phyloP scores from a whole-genome alignment of 495 filamentous ascomycete species.

The Peziza echinospora region DNA sequence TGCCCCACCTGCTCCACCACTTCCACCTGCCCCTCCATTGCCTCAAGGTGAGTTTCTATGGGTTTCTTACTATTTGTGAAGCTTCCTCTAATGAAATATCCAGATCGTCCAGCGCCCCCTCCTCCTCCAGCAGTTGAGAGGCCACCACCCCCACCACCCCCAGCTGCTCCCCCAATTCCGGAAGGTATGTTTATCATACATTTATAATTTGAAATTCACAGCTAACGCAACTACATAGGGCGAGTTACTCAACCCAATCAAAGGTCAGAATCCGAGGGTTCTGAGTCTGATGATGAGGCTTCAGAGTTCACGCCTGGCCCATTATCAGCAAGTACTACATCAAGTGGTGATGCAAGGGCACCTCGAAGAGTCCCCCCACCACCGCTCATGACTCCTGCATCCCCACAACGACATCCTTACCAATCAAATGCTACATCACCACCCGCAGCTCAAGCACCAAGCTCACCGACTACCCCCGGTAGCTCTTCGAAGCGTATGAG shows the following conservation, averaged over 20 bases:
- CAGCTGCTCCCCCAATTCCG: too few relatives aligned
- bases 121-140: constrained; percentile 41
- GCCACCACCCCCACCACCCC: constrained; percentile 47
- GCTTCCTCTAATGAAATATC: too few relatives aligned
- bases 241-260: too few relatives aligned
- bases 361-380: constrained; percentile 22
- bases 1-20: constrained; percentile 19
- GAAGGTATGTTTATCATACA: constrained; percentile 25
- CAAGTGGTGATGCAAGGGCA: not conserved
- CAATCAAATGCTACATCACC: constrained; percentile 23
- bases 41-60: constrained; percentile 28
- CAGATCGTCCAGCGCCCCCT: constrained; percentile 31
- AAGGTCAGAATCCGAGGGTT: constrained; percentile 17
- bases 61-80: too few relatives aligned
- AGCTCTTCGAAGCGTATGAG: constrained; percentile 28
- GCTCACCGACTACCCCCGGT: constrained; percentile 26
- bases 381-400: not conserved
- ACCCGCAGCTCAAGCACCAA: constrained; percentile 23
- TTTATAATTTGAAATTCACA: too few relatives aligned
- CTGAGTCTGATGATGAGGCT: constrained; percentile 84
- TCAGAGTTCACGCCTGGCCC: constrained; percentile 33
- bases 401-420: not conserved
- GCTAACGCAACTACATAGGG: too few relatives aligned
- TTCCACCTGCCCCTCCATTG: too few relatives aligned
- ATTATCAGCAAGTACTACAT: not conserved